Evolutionary conservation across 2,329 filamentous ascomycete genomes (phyloP).

Genomic region (Aspergillus arachidicola): DNA sequence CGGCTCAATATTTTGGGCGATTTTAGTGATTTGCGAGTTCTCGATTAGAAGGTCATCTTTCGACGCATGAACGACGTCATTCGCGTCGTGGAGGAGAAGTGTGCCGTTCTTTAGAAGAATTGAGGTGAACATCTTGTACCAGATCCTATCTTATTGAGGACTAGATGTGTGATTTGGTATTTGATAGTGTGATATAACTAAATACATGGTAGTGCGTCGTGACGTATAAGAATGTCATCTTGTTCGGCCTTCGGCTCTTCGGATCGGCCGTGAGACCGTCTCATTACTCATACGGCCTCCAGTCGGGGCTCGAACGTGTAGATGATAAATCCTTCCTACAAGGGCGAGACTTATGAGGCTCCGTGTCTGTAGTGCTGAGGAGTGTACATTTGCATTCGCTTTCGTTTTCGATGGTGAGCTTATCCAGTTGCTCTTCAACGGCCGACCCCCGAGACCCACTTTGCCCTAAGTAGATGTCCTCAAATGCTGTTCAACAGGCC

Average conservation of each 20-base stretch:
- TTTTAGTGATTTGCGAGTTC: conserved; percentile 22
- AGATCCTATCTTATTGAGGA: not conserved
- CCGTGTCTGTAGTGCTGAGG: not conserved
- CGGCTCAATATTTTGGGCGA: conserved; percentile 17
- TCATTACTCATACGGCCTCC: not conserved
- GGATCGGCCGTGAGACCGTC: not conserved
- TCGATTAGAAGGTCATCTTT: conserved; percentile 23
- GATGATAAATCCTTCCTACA: not conserved
- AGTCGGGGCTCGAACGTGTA: not conserved
- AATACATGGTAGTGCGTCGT: not conserved
- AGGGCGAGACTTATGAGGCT: not conserved
- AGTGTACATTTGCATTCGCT: not conserved
- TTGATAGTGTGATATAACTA: not conserved
- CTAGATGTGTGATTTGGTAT: not conserved
- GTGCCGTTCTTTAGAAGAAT: not conserved
- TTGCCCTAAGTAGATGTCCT: not conserved
- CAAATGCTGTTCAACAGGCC: not conserved
- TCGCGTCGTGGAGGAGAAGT: not conserved
- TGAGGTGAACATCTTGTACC: not conserved
- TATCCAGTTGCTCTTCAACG: too few relatives aligned
- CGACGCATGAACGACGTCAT: not conserved
- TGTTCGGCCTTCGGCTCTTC: not conserved
- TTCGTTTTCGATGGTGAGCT: not conserved
- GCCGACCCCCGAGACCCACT: not conserved
- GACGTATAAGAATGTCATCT: not conserved